Conservation (phyloP, 768 basidiomycete genomes). For the Cystobasidium tubakii region DNA sequence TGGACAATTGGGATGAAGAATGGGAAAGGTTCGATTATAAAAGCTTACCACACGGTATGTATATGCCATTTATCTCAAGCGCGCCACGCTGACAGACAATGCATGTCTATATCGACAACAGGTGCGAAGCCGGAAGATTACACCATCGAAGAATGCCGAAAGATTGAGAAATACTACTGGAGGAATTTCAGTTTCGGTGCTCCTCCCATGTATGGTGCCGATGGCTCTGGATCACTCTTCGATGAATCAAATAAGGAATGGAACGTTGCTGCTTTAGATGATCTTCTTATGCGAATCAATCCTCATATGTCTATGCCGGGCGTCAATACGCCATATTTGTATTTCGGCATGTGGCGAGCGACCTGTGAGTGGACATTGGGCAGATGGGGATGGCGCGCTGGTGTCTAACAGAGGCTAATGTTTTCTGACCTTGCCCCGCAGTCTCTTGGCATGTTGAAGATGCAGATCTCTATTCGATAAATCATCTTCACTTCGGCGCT, state of each 20-base stretch:
- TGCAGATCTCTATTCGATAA: conserved; percentile 98
- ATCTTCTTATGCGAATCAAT: conserved; percentile 72
- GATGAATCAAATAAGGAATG: conserved; percentile 73
- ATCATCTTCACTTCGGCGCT: conserved; percentile 96
- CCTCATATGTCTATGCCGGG: conserved; percentile 75
- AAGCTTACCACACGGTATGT: conserved; percentile 42
- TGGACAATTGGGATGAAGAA: conserved; percentile 41
- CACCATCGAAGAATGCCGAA: conserved; percentile 76
- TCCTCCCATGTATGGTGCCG: conserved; percentile 96
- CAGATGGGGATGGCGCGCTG: neutral
- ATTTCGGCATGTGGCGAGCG: conserved; percentile 99
- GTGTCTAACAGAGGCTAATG: neutral
- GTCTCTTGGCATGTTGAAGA: conserved; percentile 90
- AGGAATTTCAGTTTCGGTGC: conserved; percentile 79
- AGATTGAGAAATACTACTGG: conserved; percentile 86
- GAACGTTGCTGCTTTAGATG: conserved; percentile 91
- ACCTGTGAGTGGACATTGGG: conserved; percentile 65
- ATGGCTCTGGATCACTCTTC: conserved; percentile 59
- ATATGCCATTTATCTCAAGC: neutral
- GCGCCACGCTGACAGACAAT: neutral
- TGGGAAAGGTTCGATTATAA: conserved; percentile 43
- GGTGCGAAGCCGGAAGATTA: conserved; percentile 71
- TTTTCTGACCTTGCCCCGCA: neutral
- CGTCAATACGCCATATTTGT: conserved; percentile 93
- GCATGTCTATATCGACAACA: conserved; percentile 2